Evolutionary conservation across 495 filamentous ascomycete genomes (phyloP).

Genomic region (Neurospora pannonica): DNA sequence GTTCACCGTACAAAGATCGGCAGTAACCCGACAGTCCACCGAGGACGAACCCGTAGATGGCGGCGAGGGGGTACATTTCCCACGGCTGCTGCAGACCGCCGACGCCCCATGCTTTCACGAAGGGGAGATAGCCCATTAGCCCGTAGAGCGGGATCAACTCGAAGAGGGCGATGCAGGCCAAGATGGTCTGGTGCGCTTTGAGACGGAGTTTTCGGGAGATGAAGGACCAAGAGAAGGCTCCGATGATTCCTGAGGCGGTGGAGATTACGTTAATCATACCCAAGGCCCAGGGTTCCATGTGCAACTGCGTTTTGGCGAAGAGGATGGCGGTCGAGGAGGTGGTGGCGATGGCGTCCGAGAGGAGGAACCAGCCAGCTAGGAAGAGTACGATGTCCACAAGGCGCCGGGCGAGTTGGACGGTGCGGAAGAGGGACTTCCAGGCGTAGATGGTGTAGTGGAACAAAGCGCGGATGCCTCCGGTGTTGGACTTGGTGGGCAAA

Average conservation of each 20-base stretch:
- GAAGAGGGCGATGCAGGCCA: conserved; percentile 81
- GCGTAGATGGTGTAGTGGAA: conserved; percentile 63
- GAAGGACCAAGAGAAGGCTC: conserved; percentile 82
- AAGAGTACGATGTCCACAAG: conserved; percentile 84
- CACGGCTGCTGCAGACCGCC: conserved; percentile 83
- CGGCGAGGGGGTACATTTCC: conserved; percentile 94
- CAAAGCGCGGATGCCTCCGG: conserved; percentile 24
- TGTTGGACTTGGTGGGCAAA: conserved; percentile 35
- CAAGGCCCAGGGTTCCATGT: conserved; percentile 81
- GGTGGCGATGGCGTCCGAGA: conserved; percentile 90
- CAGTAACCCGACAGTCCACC: conserved; percentile 92
- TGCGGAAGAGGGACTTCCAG: conserved; percentile 78
- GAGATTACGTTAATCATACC: conserved; percentile 89
- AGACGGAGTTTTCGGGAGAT: conserved; percentile 58
- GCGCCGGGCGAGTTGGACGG: conserved; percentile 64
- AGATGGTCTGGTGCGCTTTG: conserved; percentile 73
- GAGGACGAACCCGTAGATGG: conserved; percentile 86
- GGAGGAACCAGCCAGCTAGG: conserved; percentile 84
- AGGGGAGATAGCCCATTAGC: conserved; percentile 78
- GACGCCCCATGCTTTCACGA: conserved; percentile 62
- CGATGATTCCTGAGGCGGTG: conserved; percentile 70
- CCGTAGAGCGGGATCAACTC: conserved; percentile 90
- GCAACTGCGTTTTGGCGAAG: conserved; percentile 86
- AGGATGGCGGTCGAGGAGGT: conserved; percentile 91
- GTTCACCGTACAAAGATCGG: conserved; percentile 81